phyloP scores from a whole-genome alignment of 345 rosid species.

The Aquilaria yunnanensis region DNA sequence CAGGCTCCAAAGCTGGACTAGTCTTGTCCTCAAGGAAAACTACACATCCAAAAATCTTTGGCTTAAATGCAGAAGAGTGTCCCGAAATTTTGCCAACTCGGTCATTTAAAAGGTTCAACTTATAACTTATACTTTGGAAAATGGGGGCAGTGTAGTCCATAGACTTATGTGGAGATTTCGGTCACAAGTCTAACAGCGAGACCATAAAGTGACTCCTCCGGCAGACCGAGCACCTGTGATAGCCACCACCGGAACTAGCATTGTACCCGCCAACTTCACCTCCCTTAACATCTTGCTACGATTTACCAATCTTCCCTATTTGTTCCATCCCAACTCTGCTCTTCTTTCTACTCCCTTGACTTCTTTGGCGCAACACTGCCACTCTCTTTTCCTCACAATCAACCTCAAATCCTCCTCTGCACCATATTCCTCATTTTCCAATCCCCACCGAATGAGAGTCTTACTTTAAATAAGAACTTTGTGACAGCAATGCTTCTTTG shows the following conservation, averaged over 20 bases:
- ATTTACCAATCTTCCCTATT: too few species aligned
- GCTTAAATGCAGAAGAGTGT: too few species aligned
- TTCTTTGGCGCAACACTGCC: slow-evolving; percentile 46
- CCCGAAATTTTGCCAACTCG: too few species aligned
- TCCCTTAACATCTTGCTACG: slow-evolving; percentile 73
- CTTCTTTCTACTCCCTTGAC: slow-evolving; percentile 79
- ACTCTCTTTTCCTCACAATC: slow-evolving; percentile 41
- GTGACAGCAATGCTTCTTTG: slow-evolving; percentile 23
- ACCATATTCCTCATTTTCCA: slow-evolving; percentile 74
- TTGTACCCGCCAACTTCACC: slow-evolving; percentile 94
- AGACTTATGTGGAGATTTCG: slow-evolving; percentile 41
- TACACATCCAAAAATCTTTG: too few species aligned
- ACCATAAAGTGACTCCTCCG: slow-evolving; percentile 97
- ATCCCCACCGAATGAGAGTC: slow-evolving; percentile 29
- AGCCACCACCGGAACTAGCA: slow-evolving; percentile 96
- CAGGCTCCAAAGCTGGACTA: too few species aligned
- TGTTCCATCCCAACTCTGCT: slow-evolving; percentile 83
- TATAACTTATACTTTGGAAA: too few species aligned
- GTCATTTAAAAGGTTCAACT: too few species aligned
- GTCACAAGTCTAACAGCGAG: slow-evolving; percentile 92
- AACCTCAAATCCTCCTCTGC: slow-evolving; percentile 33
- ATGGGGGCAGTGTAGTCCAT: too few species aligned
- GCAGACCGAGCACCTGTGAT: slow-evolving; percentile 95
- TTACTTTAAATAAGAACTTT: slow-evolving; percentile 26
- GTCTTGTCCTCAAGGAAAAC: too few species aligned